phyloP scores from a whole-genome alignment of 306 rosid genomes.

The Oxytropis ochrocephala region DNA sequence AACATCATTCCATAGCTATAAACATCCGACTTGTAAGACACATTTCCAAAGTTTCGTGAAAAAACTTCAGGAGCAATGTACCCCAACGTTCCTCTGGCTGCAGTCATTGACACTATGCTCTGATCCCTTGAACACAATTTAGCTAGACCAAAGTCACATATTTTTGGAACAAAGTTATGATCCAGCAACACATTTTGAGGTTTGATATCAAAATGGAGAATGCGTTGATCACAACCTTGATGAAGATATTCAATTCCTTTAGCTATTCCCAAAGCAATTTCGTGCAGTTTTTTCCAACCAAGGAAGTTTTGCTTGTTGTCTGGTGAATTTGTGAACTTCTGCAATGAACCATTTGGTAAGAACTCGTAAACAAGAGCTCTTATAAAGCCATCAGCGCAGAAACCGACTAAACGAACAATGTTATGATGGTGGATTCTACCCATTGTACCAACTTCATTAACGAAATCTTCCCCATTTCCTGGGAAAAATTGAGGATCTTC shows the following conservation, averaged over 20 bases:
- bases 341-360: slow-evolving; percentile 31
- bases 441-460: slow-evolving; percentile 16
- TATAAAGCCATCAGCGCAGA: slow-evolving; percentile 14
- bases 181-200: background rate
- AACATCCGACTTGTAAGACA: slow-evolving; percentile 37
- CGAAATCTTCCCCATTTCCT: slow-evolving; percentile 21
- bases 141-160: slow-evolving; percentile 35
- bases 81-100: slow-evolving; percentile 26
- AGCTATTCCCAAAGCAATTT: slow-evolving; percentile 21
- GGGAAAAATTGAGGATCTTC: slow-evolving; percentile 15
- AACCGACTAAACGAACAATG: slow-evolving; percentile 4
- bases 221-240: background rate
- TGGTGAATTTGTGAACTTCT: background rate
- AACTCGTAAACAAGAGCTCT: slow-evolving; percentile 28
- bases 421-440: slow-evolving; percentile 20
- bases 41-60: slow-evolving; percentile 22
- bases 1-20: slow-evolving; percentile 40
- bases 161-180: slow-evolving; percentile 11
- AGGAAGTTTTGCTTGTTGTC: background rate
- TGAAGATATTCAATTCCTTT: slow-evolving; percentile 8
- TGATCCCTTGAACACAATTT: slow-evolving; percentile 22
- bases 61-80: slow-evolving; percentile 36
- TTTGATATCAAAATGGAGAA: slow-evolving; percentile 10
- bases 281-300: slow-evolving; percentile 1
- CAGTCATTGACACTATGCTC: slow-evolving; percentile 16